Evolutionary conservation across 164 flowering plant genomes (phyloP).

Genomic region (Aristolochia fimbriata): DNA sequence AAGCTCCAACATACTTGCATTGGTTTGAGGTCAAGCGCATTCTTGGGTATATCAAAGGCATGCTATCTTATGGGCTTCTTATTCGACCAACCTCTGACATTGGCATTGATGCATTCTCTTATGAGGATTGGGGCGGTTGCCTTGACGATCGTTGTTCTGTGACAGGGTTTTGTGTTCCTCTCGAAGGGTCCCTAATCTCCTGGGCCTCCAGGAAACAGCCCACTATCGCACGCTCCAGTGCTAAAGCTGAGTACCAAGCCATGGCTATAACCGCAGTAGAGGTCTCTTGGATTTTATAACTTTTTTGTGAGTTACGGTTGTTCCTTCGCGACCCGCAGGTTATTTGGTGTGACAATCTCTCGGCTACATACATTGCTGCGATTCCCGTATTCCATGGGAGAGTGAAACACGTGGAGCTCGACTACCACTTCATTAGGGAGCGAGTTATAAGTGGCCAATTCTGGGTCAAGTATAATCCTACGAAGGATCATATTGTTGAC

Average conservation of each 20-base stretch:
- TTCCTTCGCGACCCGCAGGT: not conserved
- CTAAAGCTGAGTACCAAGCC: no score
- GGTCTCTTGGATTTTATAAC: not conserved
- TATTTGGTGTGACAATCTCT: not conserved
- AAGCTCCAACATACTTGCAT: not conserved
- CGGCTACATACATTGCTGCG: not conserved
- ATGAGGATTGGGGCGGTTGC: not conserved
- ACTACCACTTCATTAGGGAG: no score
- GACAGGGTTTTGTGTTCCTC: not conserved
- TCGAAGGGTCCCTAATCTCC: not conserved
- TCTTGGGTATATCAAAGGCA: not conserved
- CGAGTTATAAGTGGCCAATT: no score
- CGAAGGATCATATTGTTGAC: no score
- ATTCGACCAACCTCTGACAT: no score
- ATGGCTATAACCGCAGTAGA: not conserved
- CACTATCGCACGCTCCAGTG: not conserved
- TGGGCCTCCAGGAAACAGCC: conserved; percentile 1
- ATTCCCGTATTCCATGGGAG: not conserved
- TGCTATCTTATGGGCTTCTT: not conserved
- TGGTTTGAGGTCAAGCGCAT: not conserved
- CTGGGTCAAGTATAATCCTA: no score
- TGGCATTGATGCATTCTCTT: no score
- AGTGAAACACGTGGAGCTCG: no score
- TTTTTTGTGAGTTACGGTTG: not conserved
- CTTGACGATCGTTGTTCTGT: not conserved